Percentiles rank a stretch among this genome's conserved stretches.
Conservation (phyloP, 139 green algal species). For the Coccomyxa sp. region DNA sequence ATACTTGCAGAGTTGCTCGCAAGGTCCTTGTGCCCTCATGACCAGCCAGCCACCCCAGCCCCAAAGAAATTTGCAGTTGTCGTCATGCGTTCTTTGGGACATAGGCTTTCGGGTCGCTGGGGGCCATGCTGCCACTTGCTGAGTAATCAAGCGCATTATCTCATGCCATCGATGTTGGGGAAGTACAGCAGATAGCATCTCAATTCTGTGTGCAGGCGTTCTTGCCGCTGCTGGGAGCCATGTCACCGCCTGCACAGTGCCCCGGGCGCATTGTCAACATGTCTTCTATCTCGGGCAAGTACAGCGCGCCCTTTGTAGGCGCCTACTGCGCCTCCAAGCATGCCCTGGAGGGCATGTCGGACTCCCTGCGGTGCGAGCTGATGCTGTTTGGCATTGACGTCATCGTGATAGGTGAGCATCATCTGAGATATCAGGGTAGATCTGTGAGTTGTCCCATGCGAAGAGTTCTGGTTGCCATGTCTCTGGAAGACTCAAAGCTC, state of each 20-base stretch:
- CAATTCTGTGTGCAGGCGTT: not conserved
- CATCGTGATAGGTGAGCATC: not conserved
- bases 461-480: not conserved
- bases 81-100: too few species aligned
- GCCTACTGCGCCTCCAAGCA: conserved; percentile 12
- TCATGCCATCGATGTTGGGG: too few species aligned
- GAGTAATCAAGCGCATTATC: not conserved
- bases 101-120: not conserved
- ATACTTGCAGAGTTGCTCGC: too few species aligned
- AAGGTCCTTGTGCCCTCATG: too few species aligned
- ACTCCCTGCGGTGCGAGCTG: conserved; percentile 8
- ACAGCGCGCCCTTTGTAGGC: conserved; percentile 1
- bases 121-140: not conserved
- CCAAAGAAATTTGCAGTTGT: too few species aligned
- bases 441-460: not conserved
- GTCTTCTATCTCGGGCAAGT: conserved; percentile 6
- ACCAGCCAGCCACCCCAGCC: too few species aligned
- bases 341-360: conserved; percentile 8
- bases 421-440: not conserved
- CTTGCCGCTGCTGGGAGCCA: conserved; percentile 8
- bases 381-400: conserved; percentile 7
- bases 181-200: not conserved
- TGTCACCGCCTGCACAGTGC: not conserved
- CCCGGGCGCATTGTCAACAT: conserved; percentile 14
- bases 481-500: not conserved